A percentile compares a stretch with the other conserved stretches of the same genome.
Evolutionary conservation across 2,329 filamentous ascomycete genomes (phyloP).

Genomic region (Curvularia lunata): DNA sequence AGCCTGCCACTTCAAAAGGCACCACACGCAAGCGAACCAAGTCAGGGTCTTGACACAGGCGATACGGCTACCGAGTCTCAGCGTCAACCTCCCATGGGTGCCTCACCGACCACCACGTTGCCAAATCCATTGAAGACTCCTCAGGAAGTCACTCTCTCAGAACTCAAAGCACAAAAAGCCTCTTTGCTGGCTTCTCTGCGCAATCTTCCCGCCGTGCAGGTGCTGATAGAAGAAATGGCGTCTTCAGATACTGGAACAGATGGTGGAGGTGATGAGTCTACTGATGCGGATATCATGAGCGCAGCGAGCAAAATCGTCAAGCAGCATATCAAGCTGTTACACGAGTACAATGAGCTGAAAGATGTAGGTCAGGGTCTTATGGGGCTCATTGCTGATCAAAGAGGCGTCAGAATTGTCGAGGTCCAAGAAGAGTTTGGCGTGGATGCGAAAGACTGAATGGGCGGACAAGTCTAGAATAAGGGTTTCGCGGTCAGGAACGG

Average conservation of each 20-base stretch:
- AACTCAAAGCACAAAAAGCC: conserved; percentile 54
- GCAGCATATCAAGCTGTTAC: conserved; percentile 68
- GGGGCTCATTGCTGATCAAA: conserved; percentile 69
- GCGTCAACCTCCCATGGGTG: background rate
- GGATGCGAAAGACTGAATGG: conserved; percentile 50
- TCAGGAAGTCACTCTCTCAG: conserved; percentile 57
- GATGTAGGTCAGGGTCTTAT: conserved; percentile 71
- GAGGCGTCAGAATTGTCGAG: conserved; percentile 61
- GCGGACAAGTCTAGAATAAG: background rate
- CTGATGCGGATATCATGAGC: conserved; percentile 42
- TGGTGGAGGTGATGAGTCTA: conserved; percentile 31
- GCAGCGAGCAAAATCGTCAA: conserved; percentile 63
- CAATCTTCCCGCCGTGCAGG: conserved; percentile 42
- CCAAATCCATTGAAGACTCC: conserved; percentile 34
- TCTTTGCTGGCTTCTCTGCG: conserved; percentile 43
- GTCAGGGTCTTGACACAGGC: background rate
- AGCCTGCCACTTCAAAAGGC: background rate
- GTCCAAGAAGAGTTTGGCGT: conserved; percentile 59
- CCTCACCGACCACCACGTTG: background rate
- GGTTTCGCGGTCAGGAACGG: background rate
- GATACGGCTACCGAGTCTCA: background rate
- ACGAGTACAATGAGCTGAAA: conserved; percentile 74
- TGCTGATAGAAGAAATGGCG: conserved; percentile 39
- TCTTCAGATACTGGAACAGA: conserved; percentile 24
- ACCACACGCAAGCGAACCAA: background rate